phyloP scores from a whole-genome alignment of 2,329 filamentous ascomycete species.

The Zymoseptoria ardabiliae region DNA sequence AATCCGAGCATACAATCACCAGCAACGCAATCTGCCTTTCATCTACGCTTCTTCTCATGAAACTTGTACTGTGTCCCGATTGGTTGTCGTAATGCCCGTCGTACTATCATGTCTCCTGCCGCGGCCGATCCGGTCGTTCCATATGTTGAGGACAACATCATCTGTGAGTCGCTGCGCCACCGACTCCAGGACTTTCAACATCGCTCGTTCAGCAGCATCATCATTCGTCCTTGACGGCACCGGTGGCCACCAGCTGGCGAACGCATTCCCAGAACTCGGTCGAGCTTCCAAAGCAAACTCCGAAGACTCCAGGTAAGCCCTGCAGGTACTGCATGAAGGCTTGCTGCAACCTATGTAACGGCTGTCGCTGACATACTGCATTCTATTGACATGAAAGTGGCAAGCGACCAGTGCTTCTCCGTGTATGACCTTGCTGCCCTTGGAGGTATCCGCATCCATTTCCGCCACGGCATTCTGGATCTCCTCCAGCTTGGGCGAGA shows the following conservation, averaged over 20 bases:
- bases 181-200: not conserved
- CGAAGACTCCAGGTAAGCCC: too few relatives aligned
- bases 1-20: not conserved
- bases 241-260: not conserved
- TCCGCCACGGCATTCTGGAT: too few relatives aligned
- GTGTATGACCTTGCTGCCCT: too few relatives aligned
- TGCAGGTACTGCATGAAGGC: too few relatives aligned
- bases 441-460: too few relatives aligned
- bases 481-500: too few relatives aligned
- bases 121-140: not conserved
- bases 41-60: not conserved
- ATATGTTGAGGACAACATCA: not conserved
- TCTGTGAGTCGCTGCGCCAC: not conserved
- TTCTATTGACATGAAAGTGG: too few relatives aligned
- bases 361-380: too few relatives aligned
- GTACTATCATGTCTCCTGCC: not conserved
- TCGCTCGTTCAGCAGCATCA: not conserved
- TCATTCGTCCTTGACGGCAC: not conserved
- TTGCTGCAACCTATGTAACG: too few relatives aligned
- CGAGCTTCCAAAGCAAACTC: too few relatives aligned
- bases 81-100: not conserved
- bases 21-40: not conserved
- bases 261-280: not conserved
- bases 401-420: too few relatives aligned
- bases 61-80: not conserved